phyloP scores from a whole-genome alignment of 78 protist species.

The Dictyostelium capitatum region DNA sequence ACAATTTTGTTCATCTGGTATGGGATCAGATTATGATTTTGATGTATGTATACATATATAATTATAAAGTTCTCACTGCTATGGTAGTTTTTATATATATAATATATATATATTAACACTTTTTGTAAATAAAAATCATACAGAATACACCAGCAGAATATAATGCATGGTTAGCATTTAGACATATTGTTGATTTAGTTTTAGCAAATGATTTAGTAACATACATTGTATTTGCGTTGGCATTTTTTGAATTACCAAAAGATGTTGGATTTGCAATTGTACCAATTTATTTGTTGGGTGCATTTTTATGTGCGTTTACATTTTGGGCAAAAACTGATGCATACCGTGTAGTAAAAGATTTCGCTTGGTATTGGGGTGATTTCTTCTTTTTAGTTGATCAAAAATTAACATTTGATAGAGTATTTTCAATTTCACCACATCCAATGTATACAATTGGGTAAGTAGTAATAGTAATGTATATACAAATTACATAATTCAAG shows the following conservation, averaged over 20 bases:
- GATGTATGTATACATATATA: slow-evolving; percentile 71
- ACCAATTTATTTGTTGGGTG: slow-evolving; percentile 81
- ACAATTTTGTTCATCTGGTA: slow-evolving; percentile 47
- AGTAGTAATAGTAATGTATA: background rate
- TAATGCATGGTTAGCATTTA: slow-evolving; percentile 93
- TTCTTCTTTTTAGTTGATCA: slow-evolving; percentile 92
- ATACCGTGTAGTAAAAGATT: slow-evolving; percentile 92
- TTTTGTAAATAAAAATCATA: no score
- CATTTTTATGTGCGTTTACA: slow-evolving; percentile 60
- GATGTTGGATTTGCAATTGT: slow-evolving; percentile 30
- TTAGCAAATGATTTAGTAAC: slow-evolving; percentile 87
- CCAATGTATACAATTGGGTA: slow-evolving; percentile 95
- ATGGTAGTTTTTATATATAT: background rate
- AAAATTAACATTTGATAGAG: slow-evolving; percentile 90
- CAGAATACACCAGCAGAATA: slow-evolving; percentile 82
- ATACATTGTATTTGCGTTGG: slow-evolving; percentile 39
- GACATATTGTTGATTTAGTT: slow-evolving; percentile 89
- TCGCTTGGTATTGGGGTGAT: slow-evolving; percentile 97
- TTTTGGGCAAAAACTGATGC: slow-evolving; percentile 94
- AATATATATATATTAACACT: background rate
- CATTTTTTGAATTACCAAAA: slow-evolving; percentile 57
- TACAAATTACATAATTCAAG: no score
- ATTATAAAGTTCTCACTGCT: no score
- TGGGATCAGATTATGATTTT: slow-evolving; percentile 80
- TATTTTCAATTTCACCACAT: slow-evolving; percentile 94